Base-by-base conservation (phyloP, 495 filamentous ascomycete genomes). In the Neurospora sublineolata region DNA sequence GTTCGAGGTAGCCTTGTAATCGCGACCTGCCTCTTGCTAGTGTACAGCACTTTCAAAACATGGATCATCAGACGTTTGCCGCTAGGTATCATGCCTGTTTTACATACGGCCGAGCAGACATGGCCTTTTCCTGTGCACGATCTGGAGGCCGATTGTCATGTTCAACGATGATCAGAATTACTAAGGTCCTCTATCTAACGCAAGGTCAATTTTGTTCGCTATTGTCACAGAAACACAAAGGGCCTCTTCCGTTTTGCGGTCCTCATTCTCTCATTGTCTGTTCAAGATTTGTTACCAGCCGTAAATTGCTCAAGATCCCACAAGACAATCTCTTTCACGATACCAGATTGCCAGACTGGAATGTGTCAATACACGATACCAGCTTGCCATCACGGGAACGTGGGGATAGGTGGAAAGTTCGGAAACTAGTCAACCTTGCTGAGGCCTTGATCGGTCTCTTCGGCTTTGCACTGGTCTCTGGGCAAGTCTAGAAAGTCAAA, bases 401-500 rank as follows among this genome's bases (percentile, higher is more conserved):
- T 33, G 12, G 18, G 6, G 27, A 36, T 30, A 36, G 27, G 14
- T 9, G 33, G 23, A 16, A 64, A 33, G 3, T 64, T 36, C 52
- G 27, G 23, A 36, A 58, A 30, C 14, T 33, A 33, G 23, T 64
- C 52, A 18, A 64, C 52, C 14, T 27, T 60, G 27, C 27, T 64
- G 27, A 33, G 27, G 30, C 52, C 14, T 64, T 16, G 11, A 58
- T 30, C 46, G 46, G 52, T 14, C 52, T 64, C 52, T 64, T 30
- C 14, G 33, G 52, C 27, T 64, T 64, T 7, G 52, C 52, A 64
- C 14, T 64, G 52, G 52, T 64, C 12, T 60, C 27, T 64, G 52
- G 46, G 44, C 72, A 71, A 69, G 70, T 72, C 20, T 20, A 37
- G 39, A 38, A 72, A 37, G 36, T 36, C 68, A 33, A 40, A 40